These are phyloP conservation scores for Syncephalis plumigaleata DNA, from an alignment of 371 early-diverging fungal species.

Conservation along the genomic window DNA sequence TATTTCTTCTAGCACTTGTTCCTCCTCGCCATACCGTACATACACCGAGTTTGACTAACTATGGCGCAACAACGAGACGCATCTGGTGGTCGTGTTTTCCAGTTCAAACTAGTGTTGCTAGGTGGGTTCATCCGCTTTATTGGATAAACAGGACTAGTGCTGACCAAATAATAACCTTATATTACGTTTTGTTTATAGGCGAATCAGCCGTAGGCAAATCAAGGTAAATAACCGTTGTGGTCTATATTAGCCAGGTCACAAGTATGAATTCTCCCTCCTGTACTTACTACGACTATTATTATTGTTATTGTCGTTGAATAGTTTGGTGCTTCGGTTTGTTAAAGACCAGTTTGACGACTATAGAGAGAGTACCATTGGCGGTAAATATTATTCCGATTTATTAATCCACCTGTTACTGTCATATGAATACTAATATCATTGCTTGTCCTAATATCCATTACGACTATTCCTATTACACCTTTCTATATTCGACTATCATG, in stretches of 20 bases:
- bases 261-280: conserved; percentile 19
- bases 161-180: not conserved
- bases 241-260: no score
- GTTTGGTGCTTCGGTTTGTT: conserved; percentile 87
- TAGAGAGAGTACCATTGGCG: conserved; percentile 96
- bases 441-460: not conserved
- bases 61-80: not conserved
- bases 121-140: not conserved
- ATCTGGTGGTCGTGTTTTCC: not conserved
- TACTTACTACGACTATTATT: conserved; percentile 27
- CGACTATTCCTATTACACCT: no score
- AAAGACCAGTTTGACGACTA: conserved; percentile 95
- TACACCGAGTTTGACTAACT: not conserved
- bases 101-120: not conserved
- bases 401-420: not conserved
- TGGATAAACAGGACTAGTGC: not conserved
- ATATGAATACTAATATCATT: not conserved
- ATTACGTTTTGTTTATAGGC: conserved; percentile 22
- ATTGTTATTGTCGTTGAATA: conserved; percentile 10
- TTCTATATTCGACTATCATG: no score
- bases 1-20: not conserved
- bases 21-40: not conserved
- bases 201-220: conserved; percentile 84
- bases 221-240: conserved; percentile 47
- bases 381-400: conserved; percentile 21